These are phyloP conservation scores for Davidsoniella virescens DNA, from an alignment of 2,329 filamentous ascomycete species.

Conservation along the genomic window DNA sequence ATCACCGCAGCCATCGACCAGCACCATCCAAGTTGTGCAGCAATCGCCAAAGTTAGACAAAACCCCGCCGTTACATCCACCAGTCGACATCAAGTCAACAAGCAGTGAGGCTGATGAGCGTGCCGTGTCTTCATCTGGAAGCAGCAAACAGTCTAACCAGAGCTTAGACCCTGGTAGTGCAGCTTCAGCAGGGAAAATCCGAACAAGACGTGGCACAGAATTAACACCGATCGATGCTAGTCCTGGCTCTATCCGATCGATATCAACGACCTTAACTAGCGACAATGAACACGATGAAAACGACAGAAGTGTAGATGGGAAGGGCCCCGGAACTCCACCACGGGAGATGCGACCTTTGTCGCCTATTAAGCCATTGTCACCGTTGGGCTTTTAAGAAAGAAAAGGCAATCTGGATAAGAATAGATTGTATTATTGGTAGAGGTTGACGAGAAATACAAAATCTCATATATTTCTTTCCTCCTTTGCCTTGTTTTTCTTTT, in stretches of 20 bases:
- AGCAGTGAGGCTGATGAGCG: conserved; percentile 9
- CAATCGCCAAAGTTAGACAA: conserved; percentile 9
- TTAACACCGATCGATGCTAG: conserved; percentile 12
- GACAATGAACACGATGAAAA: conserved; percentile 24
- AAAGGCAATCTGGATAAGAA: neutral
- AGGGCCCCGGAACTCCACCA: conserved; percentile 13
- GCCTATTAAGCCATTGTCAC: conserved; percentile 50
- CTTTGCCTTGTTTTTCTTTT: conserved; percentile 4
- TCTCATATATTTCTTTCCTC: neutral
- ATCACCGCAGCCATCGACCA: conserved; percentile 16
- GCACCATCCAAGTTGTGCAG: conserved; percentile 6
- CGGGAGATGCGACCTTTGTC: conserved; percentile 40
- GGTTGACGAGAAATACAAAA: neutral
- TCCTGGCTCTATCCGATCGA: conserved; percentile 12
- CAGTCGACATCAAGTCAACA: conserved; percentile 4
- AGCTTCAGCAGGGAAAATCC: conserved; percentile 20
- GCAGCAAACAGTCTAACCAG: conserved; percentile 33
- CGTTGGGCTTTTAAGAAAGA: conserved; percentile 37
- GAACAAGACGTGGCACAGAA: conserved; percentile 13
- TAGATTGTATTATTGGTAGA: too few relatives aligned
- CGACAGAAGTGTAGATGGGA: neutral
- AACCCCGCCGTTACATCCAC: conserved; percentile 5
- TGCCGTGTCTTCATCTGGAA: conserved; percentile 43
- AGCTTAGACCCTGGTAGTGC: conserved; percentile 14
- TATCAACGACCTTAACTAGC: conserved; percentile 29